These are phyloP conservation scores for Rhizopogon rudus DNA, from an alignment of 768 basidiomycete genomes.

Conservation along the genomic window DNA sequence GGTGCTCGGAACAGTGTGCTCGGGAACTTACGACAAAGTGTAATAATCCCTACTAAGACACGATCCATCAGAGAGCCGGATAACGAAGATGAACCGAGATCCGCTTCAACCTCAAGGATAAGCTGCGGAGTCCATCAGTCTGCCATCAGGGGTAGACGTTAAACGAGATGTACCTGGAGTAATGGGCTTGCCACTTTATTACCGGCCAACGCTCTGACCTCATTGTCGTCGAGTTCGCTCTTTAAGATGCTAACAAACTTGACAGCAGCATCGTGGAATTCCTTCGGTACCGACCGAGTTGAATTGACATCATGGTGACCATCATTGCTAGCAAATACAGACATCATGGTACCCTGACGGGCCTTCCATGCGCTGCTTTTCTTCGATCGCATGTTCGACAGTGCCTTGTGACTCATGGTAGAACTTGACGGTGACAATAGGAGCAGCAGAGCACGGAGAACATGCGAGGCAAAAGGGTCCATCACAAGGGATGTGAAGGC, in stretches of 20 bases:
- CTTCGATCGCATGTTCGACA: constrained; percentile 66
- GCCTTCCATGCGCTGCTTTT: constrained; percentile 81
- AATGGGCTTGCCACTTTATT: constrained; percentile 75
- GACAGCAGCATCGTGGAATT: constrained; percentile 43
- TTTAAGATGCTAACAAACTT: constrained; percentile 48
- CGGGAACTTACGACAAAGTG: constrained; percentile 49
- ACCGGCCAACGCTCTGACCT: constrained; percentile 71
- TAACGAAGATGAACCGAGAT: constrained; percentile 51
- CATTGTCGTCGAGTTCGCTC: constrained; percentile 56
- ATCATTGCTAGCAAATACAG: constrained; percentile 55
- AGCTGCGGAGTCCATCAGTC: constrained; percentile 43
- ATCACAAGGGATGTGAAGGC: constrained; percentile 60
- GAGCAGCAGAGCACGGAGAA: constrained; percentile 72
- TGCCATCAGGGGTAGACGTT: constrained; percentile 4
- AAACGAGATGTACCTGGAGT: constrained; percentile 48
- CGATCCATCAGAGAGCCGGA: constrained; percentile 77
- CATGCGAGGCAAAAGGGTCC: constrained; percentile 90
- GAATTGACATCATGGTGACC: constrained; percentile 28
- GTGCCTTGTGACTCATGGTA: constrained; percentile 29
- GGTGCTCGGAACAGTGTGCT: neutral
- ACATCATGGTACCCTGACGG: constrained; percentile 75
- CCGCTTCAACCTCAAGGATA: constrained; percentile 77
- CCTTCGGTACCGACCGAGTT: constrained; percentile 31
- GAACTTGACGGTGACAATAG: constrained; percentile 65
- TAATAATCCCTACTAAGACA: constrained; percentile 71